A percentile compares a stretch with the other conserved stretches of the same genome.
Evolutionary conservation across 345 rosid species (phyloP).

Genomic region (Isatis tinctoria): DNA sequence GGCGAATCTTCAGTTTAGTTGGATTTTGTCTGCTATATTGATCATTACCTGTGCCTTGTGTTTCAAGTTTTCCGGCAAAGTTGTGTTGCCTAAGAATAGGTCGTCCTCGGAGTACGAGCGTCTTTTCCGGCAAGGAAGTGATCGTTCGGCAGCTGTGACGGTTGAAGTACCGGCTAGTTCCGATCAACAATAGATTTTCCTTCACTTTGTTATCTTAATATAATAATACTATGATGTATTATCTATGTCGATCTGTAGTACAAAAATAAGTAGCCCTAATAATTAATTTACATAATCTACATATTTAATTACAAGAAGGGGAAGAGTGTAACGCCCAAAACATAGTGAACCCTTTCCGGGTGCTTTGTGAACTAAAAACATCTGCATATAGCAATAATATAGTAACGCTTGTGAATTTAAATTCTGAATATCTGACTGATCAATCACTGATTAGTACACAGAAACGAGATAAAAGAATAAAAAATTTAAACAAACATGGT

Average conservation of each 20-base stretch:
- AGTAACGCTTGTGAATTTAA: neutral
- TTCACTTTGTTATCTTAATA: neutral
- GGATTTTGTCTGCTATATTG: slow-evolving; percentile 67
- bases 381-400: neutral
- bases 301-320: neutral
- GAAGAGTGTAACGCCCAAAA: neutral
- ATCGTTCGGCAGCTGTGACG: slow-evolving; percentile 16
- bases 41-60: slow-evolving; percentile 52
- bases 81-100: slow-evolving; percentile 23
- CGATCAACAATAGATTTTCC: slow-evolving; percentile 7
- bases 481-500: neutral
- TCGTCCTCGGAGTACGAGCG: slow-evolving; percentile 30
- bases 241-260: neutral
- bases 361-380: neutral
- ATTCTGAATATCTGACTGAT: neutral
- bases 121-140: slow-evolving; percentile 32
- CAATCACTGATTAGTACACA: neutral
- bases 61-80: slow-evolving; percentile 46
- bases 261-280: neutral
- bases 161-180: slow-evolving; percentile 10
- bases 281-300: neutral
- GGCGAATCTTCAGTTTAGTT: slow-evolving; percentile 89
- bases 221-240: neutral
- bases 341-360: neutral
- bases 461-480: neutral